Evolutionary conservation across 768 basidiomycete genomes (phyloP), one percentile per base, ranked within the genome.

Genomic region (Trametes coccinea): DNA sequence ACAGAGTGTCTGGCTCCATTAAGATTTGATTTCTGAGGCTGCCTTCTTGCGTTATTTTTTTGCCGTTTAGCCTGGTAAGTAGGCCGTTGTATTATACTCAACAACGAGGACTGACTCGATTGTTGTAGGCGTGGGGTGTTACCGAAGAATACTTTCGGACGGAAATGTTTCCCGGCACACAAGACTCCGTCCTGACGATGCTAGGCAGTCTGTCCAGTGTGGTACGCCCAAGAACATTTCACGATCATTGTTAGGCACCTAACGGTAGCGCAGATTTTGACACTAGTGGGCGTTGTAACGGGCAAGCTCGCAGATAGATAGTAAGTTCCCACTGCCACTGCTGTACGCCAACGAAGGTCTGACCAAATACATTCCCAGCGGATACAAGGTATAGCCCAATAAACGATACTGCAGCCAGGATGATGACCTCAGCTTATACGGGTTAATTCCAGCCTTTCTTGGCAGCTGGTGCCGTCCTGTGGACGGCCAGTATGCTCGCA

Each of bases 221-320:
- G 30, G 72, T 73, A 39, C 46, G 66, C 0, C 8, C 13, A n/a
- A 17, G 13, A 27, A 22, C 17, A 30, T n/a, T 29, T 27, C 16
- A 29, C n/a, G n/a, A 29, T 5, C 4, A 27, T 22, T 6, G 14
- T 29, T 41, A 7, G 6, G 17, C 4, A 7, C n/a, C 37, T 56
- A 49, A 30, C 9, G 59, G 48, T 27, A 10, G 37, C 39, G 33
- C 41, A 75, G 74, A 53, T 59, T 43, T 70, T 75, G 72, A 71
- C 67, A 14, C 57, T 67, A 9, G 54, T 63, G 13, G 56, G 72
- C 10, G 71, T 72, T 49, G 51, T 75, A 1, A 64, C 71, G n/a
- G 74, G 74, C 16, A 73, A 72, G 31, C 67, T 75, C 22, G 74
- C 70, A 10, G 74, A 75, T 50, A 56, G 74, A 58, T 73, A 65